phyloP scores from a whole-genome alignment of 768 basidiomycete genomes.

The Hericium rajendrae region DNA sequence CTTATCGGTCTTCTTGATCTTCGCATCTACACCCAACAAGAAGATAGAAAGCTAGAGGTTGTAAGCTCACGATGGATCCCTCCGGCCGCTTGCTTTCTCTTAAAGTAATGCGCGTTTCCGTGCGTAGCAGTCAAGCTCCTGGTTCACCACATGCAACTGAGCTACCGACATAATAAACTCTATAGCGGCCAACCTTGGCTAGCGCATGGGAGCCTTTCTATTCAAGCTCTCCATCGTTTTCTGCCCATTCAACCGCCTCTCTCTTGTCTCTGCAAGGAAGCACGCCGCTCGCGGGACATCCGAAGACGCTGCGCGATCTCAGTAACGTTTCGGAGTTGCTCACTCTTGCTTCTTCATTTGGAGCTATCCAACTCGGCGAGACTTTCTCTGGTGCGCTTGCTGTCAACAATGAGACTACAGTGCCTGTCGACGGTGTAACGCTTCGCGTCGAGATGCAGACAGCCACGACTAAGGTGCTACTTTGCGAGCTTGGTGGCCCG shows the following conservation, averaged over 20 bases:
- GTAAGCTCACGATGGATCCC: constrained; percentile 30
- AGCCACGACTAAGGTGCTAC: constrained; percentile 47
- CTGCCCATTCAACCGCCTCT: constrained; percentile 70
- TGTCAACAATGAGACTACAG: constrained; percentile 68
- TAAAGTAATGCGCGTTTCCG: constrained; percentile 85
- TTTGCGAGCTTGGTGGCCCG: constrained; percentile 55
- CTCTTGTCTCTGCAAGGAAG: constrained; percentile 69
- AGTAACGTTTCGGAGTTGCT: constrained; percentile 72
- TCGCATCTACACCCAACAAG: no score
- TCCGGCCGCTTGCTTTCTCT: constrained; percentile 62
- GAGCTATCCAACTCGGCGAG: constrained; percentile 82
- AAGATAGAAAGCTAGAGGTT: no score
- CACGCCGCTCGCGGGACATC: constrained; percentile 60
- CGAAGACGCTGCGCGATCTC: constrained; percentile 77
- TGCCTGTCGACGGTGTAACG: constrained; percentile 51
- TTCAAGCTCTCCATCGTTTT: constrained; percentile 73
- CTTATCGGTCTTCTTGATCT: no score
- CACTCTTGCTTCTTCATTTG: constrained; percentile 75
- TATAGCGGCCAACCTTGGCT: constrained; percentile 63
- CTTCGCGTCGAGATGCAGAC: constrained; percentile 85
- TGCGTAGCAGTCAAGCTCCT: constrained; percentile 31
- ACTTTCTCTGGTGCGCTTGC: constrained; percentile 78
- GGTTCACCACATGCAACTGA: neutral
- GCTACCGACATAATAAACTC: no score
- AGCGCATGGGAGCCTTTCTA: constrained; percentile 83